Conservation (phyloP, 2,329 filamentous ascomycete species). For the Hypoxylon sp. region DNA sequence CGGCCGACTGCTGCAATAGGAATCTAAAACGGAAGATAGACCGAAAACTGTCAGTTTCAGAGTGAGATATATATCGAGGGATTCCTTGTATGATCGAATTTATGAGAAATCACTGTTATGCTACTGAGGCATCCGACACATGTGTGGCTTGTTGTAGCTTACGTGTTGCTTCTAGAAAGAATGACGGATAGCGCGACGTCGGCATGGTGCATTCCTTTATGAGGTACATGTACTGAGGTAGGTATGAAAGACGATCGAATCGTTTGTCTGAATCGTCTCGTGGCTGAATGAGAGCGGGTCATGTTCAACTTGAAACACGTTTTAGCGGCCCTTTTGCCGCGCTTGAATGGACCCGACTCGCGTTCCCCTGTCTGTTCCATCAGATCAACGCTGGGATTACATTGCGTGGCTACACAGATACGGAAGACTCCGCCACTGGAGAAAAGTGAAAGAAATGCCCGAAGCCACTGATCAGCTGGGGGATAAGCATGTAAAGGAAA, state of each 20-base stretch:
- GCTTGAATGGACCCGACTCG: conserved; percentile 27
- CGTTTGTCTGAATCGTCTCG: conserved; percentile 45
- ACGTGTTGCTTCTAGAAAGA: conserved; percentile 37
- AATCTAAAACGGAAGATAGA: conserved; percentile 7
- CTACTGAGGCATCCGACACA: not conserved
- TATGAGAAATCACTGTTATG: conserved; percentile 5
- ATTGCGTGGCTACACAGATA: conserved; percentile 37
- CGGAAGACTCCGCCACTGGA: conserved; percentile 36
- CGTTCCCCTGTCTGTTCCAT: conserved; percentile 33
- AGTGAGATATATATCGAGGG: conserved; percentile 3
- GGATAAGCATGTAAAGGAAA: conserved; percentile 8
- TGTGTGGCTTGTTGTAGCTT: conserved; percentile 16
- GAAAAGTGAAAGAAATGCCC: conserved; percentile 26
- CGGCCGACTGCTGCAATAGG: conserved; percentile 15
- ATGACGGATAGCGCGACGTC: conserved; percentile 30
- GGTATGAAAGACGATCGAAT: conserved; percentile 33
- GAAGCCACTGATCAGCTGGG: conserved; percentile 26
- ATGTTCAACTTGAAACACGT: conserved; percentile 51
- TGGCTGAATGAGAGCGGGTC: conserved; percentile 45
- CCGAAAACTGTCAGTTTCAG: conserved; percentile 8
- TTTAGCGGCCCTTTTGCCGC: conserved; percentile 34
- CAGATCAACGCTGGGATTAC: conserved; percentile 42
- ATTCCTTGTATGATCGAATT: conserved; percentile 7
- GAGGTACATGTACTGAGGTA: too few relatives aligned
- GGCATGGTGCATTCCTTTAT: conserved; percentile 35